Evolutionary conservation across 306 rosid species (phyloP), one percentile per base, ranked within the genome.

Genomic region (Prunus armeniaca): DNA sequence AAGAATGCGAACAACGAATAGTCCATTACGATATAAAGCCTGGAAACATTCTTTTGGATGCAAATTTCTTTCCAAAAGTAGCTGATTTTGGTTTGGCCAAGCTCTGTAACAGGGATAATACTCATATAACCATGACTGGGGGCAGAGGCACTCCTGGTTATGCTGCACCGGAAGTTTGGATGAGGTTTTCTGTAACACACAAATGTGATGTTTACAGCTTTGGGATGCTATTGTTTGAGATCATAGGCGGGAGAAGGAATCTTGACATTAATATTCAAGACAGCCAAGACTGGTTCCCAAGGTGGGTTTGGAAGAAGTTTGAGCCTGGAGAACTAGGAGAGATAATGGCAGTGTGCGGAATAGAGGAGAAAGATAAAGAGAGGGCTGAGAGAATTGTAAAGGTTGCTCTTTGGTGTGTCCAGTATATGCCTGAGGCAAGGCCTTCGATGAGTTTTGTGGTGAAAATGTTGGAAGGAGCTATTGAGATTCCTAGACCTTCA

Each of bases 51-150:
- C 87, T 87, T 7, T 71, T 87, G 32, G 89, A 85, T 17, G 30
- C 4, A 32, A 70, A 70, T 50, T 55, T 70, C 0, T 24, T 14
- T 70, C 62, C 62, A 28, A 85, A 85, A 57, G 89, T 87, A 8
- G 91, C 79, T 27, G 91, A 87, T 81, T 87, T 85, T 8, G 84
- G 89, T 57, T 80, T 87, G 58, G 89, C 87, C 13, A 87, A 83
- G 72, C 83, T 81, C 12, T 85, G 79, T 24, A 78, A 76, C 9
- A 14, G 82, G 64, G 86, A 83, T 12, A 78, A 69, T 25, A 82
- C 79, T 54, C 84, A 79, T 12, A 41, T 85, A 0, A 51, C 41
- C 38, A 75, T 87, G 79, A 78, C 83, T 1, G 79, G 77, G n/a
- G 80, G 82, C 0, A 78, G 89, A 27, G 89, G 91, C 12, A 85